Base-by-base conservation (phyloP, 306 rosid genomes). In the Begonia fuchsioides region DNA sequence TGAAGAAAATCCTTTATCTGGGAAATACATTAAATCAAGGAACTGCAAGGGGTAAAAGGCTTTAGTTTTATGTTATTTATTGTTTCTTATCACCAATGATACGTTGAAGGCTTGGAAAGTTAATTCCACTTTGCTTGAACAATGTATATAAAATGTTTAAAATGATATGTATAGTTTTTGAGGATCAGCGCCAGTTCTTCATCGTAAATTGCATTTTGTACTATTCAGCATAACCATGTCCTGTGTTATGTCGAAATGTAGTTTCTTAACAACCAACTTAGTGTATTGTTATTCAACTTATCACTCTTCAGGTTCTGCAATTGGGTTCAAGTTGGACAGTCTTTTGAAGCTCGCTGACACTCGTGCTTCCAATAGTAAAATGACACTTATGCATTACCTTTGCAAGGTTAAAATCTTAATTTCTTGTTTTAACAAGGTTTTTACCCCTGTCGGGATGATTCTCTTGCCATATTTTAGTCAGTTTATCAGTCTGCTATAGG, bases 361-460 rank as follows among this genome's bases (percentile, higher is more conserved):
- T 12, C 94, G 99, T 43, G 93, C 99, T 58, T 44, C 86, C 49
- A 92, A 65, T 73, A 78, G 64, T 70, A 82, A 68, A 76, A 82
- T 92, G 96, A 92, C 96, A 55, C 82, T 92, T 32, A 86, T 92
- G 96, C 94, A 92, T 76, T 92, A 82, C 76, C 99, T 92, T 52
- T 92, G 99, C 72, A 86, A 86, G 96, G 96, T 92, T 71, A 15
- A 63, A 13, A 52, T 58, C 10, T 51, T 52, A 46, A 59, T 45
- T 32, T 5, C 51, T 45, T 46, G 47, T 61, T 49, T 13, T 13
- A 15, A 63, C 44, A 47, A 43, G 11, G 55, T 68, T 50, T 41
- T 50, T 5, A 56, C 68, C 52, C 62, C 15, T 53, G 50, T 32
- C 51, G 63, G 38, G 52, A 53, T 53, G 38, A 26, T 26, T 26